These are phyloP conservation scores for Paecilomyces variotii DNA, from an alignment of 2,329 filamentous ascomycete genomes.

Conservation along the genomic window DNA sequence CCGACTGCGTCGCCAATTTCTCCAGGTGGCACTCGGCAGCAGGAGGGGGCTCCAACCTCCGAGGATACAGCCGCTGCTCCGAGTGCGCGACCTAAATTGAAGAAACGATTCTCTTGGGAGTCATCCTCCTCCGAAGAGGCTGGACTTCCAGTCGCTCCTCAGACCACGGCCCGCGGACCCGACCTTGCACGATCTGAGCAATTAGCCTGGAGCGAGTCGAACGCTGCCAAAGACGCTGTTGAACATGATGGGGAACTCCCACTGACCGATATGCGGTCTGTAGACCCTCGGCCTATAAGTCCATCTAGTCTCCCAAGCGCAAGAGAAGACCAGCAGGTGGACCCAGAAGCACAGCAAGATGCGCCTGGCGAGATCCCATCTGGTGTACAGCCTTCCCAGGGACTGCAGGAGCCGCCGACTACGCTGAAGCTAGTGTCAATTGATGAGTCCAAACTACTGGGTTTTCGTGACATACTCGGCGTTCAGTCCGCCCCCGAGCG, in stretches of 20 bases:
- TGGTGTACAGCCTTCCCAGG: constrained; percentile 1
- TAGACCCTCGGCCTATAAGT: neutral
- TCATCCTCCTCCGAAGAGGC: constrained; percentile 4
- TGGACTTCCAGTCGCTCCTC: neutral
- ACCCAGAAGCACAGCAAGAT: neutral
- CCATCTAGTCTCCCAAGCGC: neutral
- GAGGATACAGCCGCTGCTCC: constrained; percentile 4
- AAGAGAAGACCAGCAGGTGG: neutral
- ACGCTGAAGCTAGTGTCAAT: constrained; percentile 7
- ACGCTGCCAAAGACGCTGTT: neutral
- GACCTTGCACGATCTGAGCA: neutral
- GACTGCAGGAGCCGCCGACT: constrained; percentile 5
- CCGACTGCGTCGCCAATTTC: constrained; percentile 4
- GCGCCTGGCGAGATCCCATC: neutral
- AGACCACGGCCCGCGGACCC: neutral
- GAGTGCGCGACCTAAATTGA: constrained; percentile 17
- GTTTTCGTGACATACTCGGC: constrained; percentile 70
- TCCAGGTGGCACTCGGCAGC: constrained; percentile 8
- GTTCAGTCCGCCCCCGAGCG: constrained; percentile 59
- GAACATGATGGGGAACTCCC: neutral
- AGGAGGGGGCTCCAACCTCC: constrained; percentile 7
- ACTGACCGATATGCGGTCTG: neutral
- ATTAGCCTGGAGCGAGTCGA: neutral
- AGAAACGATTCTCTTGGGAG: constrained; percentile 40
- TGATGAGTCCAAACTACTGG: constrained; percentile 39